phyloP scores from a whole-genome alignment of 2,329 filamentous ascomycete species.

The Stagonosporopsis vannaccii region DNA sequence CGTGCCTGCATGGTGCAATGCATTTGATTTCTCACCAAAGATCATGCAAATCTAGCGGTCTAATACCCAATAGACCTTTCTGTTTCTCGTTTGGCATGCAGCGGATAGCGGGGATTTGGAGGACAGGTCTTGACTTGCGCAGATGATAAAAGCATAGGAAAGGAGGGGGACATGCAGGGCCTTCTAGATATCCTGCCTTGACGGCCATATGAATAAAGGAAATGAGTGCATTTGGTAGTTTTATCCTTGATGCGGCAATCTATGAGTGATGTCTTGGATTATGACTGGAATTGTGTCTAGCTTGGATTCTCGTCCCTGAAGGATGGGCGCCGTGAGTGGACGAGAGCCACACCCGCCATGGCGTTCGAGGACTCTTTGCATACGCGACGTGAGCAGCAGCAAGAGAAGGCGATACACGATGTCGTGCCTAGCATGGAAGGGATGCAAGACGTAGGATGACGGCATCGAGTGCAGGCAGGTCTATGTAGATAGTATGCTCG shows the following conservation, averaged over 20 bases:
- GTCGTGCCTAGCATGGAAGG: background rate
- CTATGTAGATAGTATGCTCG: background rate
- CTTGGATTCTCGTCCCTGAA: background rate
- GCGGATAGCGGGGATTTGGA: slow-evolving; percentile 32
- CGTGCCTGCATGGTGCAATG: slow-evolving; percentile 18
- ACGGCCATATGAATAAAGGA: slow-evolving; percentile 7
- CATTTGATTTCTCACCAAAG: slow-evolving; percentile 13
- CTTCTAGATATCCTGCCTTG: slow-evolving; percentile 32
- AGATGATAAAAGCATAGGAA: slow-evolving; percentile 37
- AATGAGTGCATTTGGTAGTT: background rate
- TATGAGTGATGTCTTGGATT: background rate
- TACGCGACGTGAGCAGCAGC: background rate
- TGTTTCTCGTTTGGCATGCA: slow-evolving; percentile 24
- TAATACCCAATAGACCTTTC: slow-evolving; percentile 37
- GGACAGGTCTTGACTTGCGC: slow-evolving; percentile 33
- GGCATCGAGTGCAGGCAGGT: no score
- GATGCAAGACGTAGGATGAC: background rate
- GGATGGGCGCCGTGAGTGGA: background rate
- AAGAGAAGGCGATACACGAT: background rate
- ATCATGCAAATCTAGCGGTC: slow-evolving; percentile 21
- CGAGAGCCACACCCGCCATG: background rate
- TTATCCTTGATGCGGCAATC: background rate
- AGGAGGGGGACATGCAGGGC: slow-evolving; percentile 31
- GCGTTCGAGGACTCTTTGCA: background rate
- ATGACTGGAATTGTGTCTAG: background rate